Evolutionary conservation across 148 eudicot genomes (phyloP), one percentile per base, ranked within the genome.

Genomic region (Rhododendron kiyosumense): DNA sequence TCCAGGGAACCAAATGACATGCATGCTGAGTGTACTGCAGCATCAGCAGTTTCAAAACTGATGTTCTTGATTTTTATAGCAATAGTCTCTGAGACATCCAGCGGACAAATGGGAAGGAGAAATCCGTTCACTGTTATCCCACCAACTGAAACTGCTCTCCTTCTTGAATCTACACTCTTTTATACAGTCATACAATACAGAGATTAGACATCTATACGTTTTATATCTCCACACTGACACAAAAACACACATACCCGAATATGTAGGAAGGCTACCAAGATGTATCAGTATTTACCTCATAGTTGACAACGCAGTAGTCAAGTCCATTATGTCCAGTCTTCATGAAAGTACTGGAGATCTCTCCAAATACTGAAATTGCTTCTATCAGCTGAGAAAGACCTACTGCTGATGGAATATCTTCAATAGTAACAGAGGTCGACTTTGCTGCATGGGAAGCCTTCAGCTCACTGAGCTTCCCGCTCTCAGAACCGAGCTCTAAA

Each of bases 351-450:
- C 84, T 84, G 54, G 88, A 78, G 86, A 88, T 28, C 88, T 88
- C 81, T 79, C 88, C 90, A 67, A 83, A 88, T 24, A 43, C 26
- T 28, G 90, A 88, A 88, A 86, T 45, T 18, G 90, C 63, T 83
- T 83, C 86, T 22, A 86, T 48, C 43, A 88, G 84, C 48, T 88
- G 75, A 8, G 81, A 30, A 67, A 80, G 88, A 41, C 78, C 63
- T 17, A 86, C 46, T 13, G 9, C 11, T 46, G 90, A 74, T 46
- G 73, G 84, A 20, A 88, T 71, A 59, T 88, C 84, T 67, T 79
- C 74, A 45, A 88, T 30, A 18, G 82, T 51, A 52, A 88, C 69
- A 45, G 82, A 86, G 45, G 54, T 52, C 24, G 45, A 83, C 74
- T 24, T 28, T 67, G 75, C 18, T 7, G 69, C 24, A 63, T 49